phyloP scores from a whole-genome alignment of 345 rosid genomes.

The Rhodamnia argentea region DNA sequence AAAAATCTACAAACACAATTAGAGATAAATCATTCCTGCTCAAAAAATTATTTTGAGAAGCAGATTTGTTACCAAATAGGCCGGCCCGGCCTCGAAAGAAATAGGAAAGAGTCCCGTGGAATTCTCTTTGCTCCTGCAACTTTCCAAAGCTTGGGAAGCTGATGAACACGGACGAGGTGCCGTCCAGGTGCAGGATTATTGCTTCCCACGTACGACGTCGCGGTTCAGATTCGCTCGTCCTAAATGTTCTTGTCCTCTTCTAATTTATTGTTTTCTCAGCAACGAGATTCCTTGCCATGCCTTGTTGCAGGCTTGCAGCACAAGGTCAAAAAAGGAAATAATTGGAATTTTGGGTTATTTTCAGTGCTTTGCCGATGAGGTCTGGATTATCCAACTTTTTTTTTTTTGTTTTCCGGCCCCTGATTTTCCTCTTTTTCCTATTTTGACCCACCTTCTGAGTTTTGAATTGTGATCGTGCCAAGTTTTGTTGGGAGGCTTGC shows the following conservation, averaged over 20 bases:
- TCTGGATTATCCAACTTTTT: too few species aligned
- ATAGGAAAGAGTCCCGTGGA: background rate
- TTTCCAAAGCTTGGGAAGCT: background rate
- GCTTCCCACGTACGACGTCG: background rate
- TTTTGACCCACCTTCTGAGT: too few species aligned
- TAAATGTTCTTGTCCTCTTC: background rate
- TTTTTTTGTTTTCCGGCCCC: too few species aligned
- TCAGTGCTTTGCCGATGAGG: too few species aligned
- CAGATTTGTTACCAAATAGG: too few species aligned
- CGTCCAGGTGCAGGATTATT: background rate
- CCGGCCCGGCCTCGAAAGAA: background rate
- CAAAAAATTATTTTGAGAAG: too few species aligned
- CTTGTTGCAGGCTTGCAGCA: background rate
- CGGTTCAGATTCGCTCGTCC: background rate
- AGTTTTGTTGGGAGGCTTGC: too few species aligned
- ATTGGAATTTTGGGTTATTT: too few species aligned
- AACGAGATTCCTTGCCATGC: background rate
- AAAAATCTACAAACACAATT: too few species aligned
- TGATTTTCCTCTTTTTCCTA: too few species aligned
- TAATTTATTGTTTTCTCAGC: background rate
- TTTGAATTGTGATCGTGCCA: too few species aligned
- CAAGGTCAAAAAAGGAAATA: background rate
- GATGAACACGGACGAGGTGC: background rate
- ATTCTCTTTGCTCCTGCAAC: background rate
- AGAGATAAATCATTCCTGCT: too few species aligned